Evolutionary conservation across 169 alveolate genomes (phyloP).

Genomic region (Amoebophrya sp.): DNA sequence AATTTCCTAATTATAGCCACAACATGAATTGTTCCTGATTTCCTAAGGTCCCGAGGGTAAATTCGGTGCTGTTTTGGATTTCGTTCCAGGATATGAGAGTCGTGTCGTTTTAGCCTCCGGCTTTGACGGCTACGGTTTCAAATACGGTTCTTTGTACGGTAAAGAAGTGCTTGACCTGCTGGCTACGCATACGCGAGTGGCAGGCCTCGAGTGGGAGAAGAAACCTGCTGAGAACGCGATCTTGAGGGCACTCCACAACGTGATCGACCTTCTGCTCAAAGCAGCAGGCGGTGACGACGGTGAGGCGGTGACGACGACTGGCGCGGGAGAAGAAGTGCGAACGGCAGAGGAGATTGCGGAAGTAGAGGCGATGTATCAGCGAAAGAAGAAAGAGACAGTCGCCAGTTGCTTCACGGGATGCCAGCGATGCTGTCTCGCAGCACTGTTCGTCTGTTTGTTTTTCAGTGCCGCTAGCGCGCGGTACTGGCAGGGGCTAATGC

Average conservation of each 20-base stretch:
- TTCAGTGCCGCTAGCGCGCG: too few relatives aligned
- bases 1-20: too few relatives aligned
- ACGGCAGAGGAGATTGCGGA: too few relatives aligned
- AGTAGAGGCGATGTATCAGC: too few relatives aligned
- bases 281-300: not conserved
- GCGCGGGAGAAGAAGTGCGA: too few relatives aligned
- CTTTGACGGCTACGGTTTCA: not conserved
- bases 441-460: too few relatives aligned
- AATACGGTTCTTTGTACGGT: not conserved
- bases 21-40: too few relatives aligned
- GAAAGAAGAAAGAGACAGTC: too few relatives aligned
- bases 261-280: not conserved
- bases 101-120: not conserved
- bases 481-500: too few relatives aligned
- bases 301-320: too few relatives aligned
- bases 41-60: not conserved
- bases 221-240: not conserved
- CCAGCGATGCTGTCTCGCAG: too few relatives aligned
- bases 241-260: not conserved
- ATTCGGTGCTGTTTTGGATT: not conserved
- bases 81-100: not conserved
- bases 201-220: slow-evolving; percentile 19
- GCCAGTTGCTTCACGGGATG: too few relatives aligned
- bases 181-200: not conserved
- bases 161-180: not conserved